These are phyloP conservation scores for Parathielavia appendiculata DNA, from an alignment of 495 filamentous ascomycete species.

Conservation along the genomic window DNA sequence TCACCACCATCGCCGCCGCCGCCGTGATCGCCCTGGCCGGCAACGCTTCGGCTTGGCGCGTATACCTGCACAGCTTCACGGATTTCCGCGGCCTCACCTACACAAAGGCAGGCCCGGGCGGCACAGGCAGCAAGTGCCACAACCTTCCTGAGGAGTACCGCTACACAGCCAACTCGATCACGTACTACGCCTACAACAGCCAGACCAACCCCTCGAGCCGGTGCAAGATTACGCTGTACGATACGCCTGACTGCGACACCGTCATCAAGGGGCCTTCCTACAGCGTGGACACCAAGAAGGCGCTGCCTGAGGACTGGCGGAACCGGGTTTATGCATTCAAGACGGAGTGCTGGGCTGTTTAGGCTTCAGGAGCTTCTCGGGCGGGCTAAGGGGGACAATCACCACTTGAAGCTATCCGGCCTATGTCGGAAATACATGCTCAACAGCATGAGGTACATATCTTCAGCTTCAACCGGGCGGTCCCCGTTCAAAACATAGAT, in stretches of 20 bases:
- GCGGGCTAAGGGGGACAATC: no score
- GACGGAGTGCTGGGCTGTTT: background rate
- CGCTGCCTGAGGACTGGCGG: background rate
- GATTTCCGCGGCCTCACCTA: background rate
- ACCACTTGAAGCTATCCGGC: no score
- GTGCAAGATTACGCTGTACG: background rate
- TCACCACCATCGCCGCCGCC: background rate
- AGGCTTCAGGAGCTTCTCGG: no score
- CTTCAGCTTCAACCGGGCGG: no score
- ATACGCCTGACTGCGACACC: background rate
- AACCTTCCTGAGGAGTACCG: background rate
- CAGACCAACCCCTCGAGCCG: background rate
- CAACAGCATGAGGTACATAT: no score
- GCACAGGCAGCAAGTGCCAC: background rate
- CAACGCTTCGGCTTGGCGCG: background rate
- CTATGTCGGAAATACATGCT: no score
- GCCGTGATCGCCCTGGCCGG: background rate
- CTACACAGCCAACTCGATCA: background rate
- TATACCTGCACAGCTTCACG: background rate
- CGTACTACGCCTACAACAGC: background rate
- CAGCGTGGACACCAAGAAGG: background rate
- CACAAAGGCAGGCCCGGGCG: background rate
- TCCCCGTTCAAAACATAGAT: no score
- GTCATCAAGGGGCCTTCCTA: background rate
- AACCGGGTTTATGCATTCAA: background rate